These are phyloP conservation scores for Cordyceps cateniannulata DNA, from an alignment of 2,329 filamentous ascomycete genomes.

Conservation along the genomic window DNA sequence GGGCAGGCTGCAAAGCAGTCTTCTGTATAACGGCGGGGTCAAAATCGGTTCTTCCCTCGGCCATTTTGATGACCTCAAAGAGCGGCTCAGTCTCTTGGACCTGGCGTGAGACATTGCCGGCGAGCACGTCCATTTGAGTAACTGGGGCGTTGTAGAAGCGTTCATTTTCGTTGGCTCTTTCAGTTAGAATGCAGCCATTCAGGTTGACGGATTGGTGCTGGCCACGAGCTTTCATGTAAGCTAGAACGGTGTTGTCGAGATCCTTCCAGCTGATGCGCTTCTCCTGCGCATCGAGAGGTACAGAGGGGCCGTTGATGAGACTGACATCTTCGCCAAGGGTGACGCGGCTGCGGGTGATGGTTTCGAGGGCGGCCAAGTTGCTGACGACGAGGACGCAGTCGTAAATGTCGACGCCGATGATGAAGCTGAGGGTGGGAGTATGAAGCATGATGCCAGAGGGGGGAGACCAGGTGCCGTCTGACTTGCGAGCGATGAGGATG, in stretches of 20 bases:
- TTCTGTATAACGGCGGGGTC: constrained; percentile 61
- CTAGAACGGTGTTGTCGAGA: constrained; percentile 48
- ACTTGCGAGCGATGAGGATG: constrained; percentile 74
- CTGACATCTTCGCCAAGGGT: constrained; percentile 78
- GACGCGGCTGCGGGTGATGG: constrained; percentile 71
- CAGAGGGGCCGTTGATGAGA: constrained; percentile 69
- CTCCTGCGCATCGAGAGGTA: constrained; percentile 44
- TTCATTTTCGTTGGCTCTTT: constrained; percentile 54
- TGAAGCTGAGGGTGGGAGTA: constrained; percentile 80
- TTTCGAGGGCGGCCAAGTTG: constrained; percentile 73
- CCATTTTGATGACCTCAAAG: constrained; percentile 78
- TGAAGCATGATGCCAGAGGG: constrained; percentile 88
- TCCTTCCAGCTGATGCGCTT: constrained; percentile 46
- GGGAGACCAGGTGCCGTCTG: constrained; percentile 84
- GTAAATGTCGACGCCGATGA: constrained; percentile 90
- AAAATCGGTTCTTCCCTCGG: constrained; percentile 74
- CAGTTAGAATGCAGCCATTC: constrained; percentile 49
- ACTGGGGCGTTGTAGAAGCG: constrained; percentile 47
- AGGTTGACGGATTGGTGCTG: constrained; percentile 49
- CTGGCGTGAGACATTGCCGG: constrained; percentile 48
- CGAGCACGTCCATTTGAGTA: constrained; percentile 49
- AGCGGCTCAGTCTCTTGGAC: constrained; percentile 53
- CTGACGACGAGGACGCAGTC: constrained; percentile 94
- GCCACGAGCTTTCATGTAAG: constrained; percentile 53
- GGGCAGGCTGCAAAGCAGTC: constrained; percentile 60